Base-by-base conservation (phyloP, 176 grass and related monocot species). In the Bothriochloa decipiens region DNA sequence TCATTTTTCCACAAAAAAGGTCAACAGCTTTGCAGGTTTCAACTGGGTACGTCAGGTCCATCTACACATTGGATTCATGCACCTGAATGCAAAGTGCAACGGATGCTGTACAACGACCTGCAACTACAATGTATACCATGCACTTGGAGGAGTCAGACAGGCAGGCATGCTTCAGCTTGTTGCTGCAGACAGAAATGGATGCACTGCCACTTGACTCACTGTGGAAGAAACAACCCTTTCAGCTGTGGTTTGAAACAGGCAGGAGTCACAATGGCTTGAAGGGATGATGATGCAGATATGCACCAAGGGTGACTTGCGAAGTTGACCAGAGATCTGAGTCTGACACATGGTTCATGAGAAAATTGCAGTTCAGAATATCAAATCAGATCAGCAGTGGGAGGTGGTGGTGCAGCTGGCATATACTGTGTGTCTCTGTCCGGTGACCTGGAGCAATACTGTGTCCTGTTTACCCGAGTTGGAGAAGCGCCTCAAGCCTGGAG, bases 1-100 rank as follows among this genome's bases (percentile, higher is more conserved):
- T 8, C n/a, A n/a, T 50, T 42, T 71, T 78, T 32, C 43, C 25
- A 72, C 27, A 83, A 83, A 76, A 50, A 50, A 1, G 33, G 42
- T 41, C 33, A 37, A 17, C 7, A 16, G 27, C 74, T 79, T 84
- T 83, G 57, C 68, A 67, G 53, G 68, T 88, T 53, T 84, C 81
- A 67, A 84, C 67, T 45, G 11, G 43, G 43, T 13, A 45, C 43
- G 11, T 45, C 43, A 10, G 13, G n/a, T n/a, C n/a, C n/a, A n/a
- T n/a, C n/a, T n/a, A 45, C 13, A 45, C 39, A 76, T 13, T 57
- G 20, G 49, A 8, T 85, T 11, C 65, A 78, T 29, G 62, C 43
- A 57, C 29, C 43, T 13, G 1, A 41, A 18, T 68, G 37, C 37
- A 22, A 70, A 70, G 49, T 53, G 68, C 68, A 70, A 70, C 6